phyloP scores from a whole-genome alignment of 805 yeast genomes.

The Wickerhamiella kazuoi region DNA sequence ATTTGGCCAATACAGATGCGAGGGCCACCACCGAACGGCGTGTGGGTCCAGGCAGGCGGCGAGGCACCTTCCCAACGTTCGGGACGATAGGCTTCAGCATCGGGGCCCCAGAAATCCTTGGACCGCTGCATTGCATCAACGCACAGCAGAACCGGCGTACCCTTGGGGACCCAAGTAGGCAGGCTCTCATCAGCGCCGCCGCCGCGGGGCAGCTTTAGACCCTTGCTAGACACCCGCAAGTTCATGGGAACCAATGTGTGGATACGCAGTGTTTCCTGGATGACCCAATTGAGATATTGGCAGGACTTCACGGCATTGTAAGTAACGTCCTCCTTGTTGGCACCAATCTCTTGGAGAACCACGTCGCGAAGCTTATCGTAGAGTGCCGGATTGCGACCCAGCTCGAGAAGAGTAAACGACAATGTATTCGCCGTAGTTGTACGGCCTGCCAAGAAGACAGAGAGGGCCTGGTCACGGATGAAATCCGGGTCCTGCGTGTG shows the following conservation, averaged over 20 bases:
- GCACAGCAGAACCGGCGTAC: conserved; percentile 21
- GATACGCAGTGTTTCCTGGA: conserved; percentile 28
- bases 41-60: conserved; percentile 22
- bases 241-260: conserved; percentile 32
- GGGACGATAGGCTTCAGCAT: conserved; percentile 24
- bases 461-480: conserved; percentile 28
- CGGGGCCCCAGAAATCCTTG: conserved; percentile 23
- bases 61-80: conserved; percentile 23
- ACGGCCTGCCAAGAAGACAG: conserved; percentile 29
- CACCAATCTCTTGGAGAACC: conserved; percentile 2
- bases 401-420: conserved; percentile 25
- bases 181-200: conserved; percentile 23
- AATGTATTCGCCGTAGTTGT: conserved; percentile 30
- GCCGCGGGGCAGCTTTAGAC: conserved; percentile 29
- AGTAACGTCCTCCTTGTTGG: conserved; percentile 10
- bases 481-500: conserved; percentile 19
- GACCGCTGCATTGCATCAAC: conserved; percentile 25
- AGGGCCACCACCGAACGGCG: conserved; percentile 33
- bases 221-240: conserved; percentile 23
- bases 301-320: conserved; percentile 27
- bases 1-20: conserved; percentile 33
- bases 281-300: conserved; percentile 25
- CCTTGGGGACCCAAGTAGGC: conserved; percentile 25
- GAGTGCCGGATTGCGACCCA: conserved; percentile 20
- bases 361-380: conserved; percentile 16